phyloP scores from a whole-genome alignment of 768 basidiomycete species.

The Tephrocybe sp. region DNA sequence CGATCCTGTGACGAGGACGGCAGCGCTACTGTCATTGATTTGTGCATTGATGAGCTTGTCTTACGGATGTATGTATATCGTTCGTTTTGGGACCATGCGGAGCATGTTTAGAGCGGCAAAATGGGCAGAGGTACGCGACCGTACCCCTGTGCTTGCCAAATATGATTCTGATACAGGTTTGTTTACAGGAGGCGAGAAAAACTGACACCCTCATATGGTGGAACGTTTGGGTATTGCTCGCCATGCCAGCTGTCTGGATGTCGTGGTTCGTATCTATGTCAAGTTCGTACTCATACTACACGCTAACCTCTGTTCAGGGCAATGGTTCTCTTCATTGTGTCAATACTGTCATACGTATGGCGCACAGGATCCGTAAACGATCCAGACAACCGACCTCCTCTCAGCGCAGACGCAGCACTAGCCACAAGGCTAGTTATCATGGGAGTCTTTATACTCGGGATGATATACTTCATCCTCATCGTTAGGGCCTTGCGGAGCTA shows the following conservation, averaged over 20 bases:
- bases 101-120: conserved; percentile 69
- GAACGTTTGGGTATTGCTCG: conserved; percentile 67
- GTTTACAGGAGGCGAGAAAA: conserved; percentile 52
- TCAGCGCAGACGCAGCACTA: conserved; percentile 39
- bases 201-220: conserved; percentile 31
- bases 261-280: conserved; percentile 45
- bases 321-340: conserved; percentile 61
- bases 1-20: conserved; percentile 63
- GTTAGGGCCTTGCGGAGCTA: conserved; percentile 63
- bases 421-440: conserved; percentile 60
- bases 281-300: background rate
- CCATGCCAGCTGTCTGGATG: conserved; percentile 70
- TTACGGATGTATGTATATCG: conserved; percentile 74
- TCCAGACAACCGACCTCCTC: conserved; percentile 30
- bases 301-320: conserved; percentile 39
- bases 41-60: conserved; percentile 70
- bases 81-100: conserved; percentile 71
- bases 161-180: background rate
- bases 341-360: conserved; percentile 74
- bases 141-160: background rate
- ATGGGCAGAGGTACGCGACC: conserved; percentile 62
- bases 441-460: conserved; percentile 50
- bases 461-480: conserved; percentile 63
- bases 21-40: conserved; percentile 62
- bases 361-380: conserved; percentile 56